phyloP scores from a whole-genome alignment of 306 rosid species.

The Biancaea sappan region DNA sequence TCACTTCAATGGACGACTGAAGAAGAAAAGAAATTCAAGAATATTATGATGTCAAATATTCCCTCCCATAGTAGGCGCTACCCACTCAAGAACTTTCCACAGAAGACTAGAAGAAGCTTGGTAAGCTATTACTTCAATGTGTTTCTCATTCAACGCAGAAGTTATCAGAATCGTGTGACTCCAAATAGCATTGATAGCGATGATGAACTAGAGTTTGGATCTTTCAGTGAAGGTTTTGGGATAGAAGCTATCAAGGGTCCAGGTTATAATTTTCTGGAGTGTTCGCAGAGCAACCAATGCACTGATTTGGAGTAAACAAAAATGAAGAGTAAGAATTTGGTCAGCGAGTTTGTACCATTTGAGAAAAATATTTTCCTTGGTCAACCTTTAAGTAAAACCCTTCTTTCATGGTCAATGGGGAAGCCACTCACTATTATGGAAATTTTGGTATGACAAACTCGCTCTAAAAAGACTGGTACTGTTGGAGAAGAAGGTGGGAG shows the following conservation, averaged over 20 bases:
- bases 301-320: conserved; percentile 49
- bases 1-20: conserved; percentile 76
- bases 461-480: not conserved
- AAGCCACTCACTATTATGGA: conserved; percentile 18
- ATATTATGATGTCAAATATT: conserved; percentile 44
- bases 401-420: conserved; percentile 18
- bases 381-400: not conserved
- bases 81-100: conserved; percentile 52
- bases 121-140: conserved; percentile 87
- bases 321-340: conserved; percentile 14
- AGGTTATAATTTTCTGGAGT: conserved; percentile 36
- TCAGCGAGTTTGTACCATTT: conserved; percentile 32
- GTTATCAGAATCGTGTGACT: conserved; percentile 83
- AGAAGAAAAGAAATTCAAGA: conserved; percentile 72
- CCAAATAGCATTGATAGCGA: conserved; percentile 71
- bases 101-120: conserved; percentile 58
- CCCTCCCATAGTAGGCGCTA: conserved; percentile 30
- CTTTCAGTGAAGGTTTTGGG: conserved; percentile 60
- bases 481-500: not conserved
- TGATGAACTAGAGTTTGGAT: conserved; percentile 75
- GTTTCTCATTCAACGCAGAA: conserved; percentile 65
- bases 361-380: conserved; percentile 7
- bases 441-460: conserved; percentile 20
- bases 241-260: conserved; percentile 44
- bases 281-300: conserved; percentile 60